phyloP scores from a whole-genome alignment of 768 basidiomycete species.

The Leccinum uliginosum region DNA sequence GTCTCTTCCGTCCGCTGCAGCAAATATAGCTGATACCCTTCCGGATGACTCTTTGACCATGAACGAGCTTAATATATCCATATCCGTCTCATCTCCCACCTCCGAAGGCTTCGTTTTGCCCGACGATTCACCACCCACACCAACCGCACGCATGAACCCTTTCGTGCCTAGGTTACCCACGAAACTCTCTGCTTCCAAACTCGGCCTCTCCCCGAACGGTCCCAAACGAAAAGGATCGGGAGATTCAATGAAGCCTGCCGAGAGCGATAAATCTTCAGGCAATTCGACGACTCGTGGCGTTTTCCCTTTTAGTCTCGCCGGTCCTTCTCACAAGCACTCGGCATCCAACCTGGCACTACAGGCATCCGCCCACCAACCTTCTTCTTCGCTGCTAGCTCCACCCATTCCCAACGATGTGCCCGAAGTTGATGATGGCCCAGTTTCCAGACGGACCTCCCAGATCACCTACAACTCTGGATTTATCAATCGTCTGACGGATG shows the following conservation, averaged over 20 bases:
- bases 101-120: conserved; percentile 32
- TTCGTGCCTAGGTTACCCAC: conserved; percentile 71
- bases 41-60: conserved; percentile 12
- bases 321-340: conserved; percentile 28
- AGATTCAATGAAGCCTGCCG: conserved; percentile 28
- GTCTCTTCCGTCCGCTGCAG: conserved; percentile 38
- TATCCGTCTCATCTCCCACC: conserved; percentile 44
- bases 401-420: conserved; percentile 45
- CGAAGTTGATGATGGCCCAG: conserved; percentile 29
- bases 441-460: conserved; percentile 66
- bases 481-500: conserved; percentile 61
- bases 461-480: conserved; percentile 74
- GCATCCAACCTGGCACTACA: conserved; percentile 12
- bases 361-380: conserved; percentile 29
- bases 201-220: conserved; percentile 40
- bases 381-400: conserved; percentile 47
- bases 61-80: conserved; percentile 38
- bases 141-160: conserved; percentile 62
- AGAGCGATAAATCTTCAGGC: conserved; percentile 24
- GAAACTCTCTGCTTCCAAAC: conserved; percentile 55
- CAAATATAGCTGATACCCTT: conserved; percentile 20
- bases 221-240: conserved; percentile 57
- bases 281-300: conserved; percentile 19
- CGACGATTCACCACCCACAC: conserved; percentile 36
- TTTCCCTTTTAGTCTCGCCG: conserved; percentile 28